These are phyloP conservation scores for Trichosporon sp. DNA, from an alignment of 1,284 basidiomycete species.

Conservation along the genomic window DNA sequence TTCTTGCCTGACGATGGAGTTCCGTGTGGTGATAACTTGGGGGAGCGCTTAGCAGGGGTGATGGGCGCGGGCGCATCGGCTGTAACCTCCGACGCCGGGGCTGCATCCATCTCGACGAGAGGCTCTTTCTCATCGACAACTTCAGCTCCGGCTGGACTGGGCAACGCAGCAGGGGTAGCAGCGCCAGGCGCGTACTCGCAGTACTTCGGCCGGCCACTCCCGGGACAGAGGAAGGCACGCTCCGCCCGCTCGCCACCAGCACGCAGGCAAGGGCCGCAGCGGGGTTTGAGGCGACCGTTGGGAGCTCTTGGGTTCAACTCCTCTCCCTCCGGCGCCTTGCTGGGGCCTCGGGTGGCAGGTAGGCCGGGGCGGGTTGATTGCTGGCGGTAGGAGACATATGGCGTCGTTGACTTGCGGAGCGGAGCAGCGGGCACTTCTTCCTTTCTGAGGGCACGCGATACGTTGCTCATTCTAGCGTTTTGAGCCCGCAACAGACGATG, in stretches of 20 bases:
- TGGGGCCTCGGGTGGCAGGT: not conserved
- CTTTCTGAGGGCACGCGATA: not conserved
- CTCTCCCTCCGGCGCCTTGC: not conserved
- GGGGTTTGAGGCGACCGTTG: not conserved
- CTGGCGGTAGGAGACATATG: not conserved
- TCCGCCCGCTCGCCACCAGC: constrained; percentile 5
- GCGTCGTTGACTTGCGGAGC: not conserved
- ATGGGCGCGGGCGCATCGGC: not conserved
- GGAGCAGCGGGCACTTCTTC: not conserved
- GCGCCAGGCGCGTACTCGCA: not conserved
- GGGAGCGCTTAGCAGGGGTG: not conserved
- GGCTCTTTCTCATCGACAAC: not conserved
- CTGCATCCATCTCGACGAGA: not conserved
- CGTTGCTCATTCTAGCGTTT: not conserved
- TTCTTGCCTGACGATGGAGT: not conserved
- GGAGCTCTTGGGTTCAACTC: not conserved
- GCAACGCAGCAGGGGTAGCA: not conserved
- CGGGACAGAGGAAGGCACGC: constrained; percentile 8
- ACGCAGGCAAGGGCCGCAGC: not conserved
- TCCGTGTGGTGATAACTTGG: not conserved
- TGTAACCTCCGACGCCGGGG: not conserved
- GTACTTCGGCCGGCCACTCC: not conserved
- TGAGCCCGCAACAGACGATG: not conserved
- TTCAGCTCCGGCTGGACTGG: not conserved
- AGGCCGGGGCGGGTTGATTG: not conserved